Conservation (phyloP, 2,329 filamentous ascomycete species). For the Trichoderma gracile region DNA sequence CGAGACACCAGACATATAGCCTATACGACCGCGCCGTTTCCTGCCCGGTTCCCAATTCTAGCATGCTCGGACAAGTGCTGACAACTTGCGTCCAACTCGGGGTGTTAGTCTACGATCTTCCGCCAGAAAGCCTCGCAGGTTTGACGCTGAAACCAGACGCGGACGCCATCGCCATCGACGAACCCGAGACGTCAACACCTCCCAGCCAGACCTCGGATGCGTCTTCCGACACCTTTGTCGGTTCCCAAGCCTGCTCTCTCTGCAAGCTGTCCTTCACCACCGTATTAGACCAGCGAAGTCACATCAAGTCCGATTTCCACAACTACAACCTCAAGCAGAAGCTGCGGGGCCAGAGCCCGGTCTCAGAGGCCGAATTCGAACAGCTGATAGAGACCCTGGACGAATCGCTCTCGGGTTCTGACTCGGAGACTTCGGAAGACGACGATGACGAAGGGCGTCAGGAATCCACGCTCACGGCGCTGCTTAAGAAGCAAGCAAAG, state of each 20-base stretch:
- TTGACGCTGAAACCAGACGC: constrained; percentile 52
- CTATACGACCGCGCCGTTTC: neutral
- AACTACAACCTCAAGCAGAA: constrained; percentile 94
- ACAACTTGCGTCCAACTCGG: neutral
- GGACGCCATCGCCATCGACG: constrained; percentile 32
- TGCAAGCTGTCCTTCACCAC: constrained; percentile 72
- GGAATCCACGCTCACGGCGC: constrained; percentile 70
- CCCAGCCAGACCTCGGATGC: neutral
- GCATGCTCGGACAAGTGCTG: neutral
- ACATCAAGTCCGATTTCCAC: constrained; percentile 88
- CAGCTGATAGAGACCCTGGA: constrained; percentile 82
- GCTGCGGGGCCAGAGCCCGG: constrained; percentile 68
- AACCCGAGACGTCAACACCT: constrained; percentile 27
- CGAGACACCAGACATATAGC: neutral
- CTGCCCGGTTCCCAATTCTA: neutral
- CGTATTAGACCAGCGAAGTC: constrained; percentile 78
- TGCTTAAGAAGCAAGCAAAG: constrained; percentile 81
- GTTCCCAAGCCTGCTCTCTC: constrained; percentile 76
- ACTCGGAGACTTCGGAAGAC: constrained; percentile 69
- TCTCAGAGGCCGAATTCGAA: constrained; percentile 83
- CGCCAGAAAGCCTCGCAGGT: constrained; percentile 68
- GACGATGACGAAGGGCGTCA: constrained; percentile 59
- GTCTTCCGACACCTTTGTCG: constrained; percentile 43
- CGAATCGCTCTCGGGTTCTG: constrained; percentile 89
- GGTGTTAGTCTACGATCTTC: constrained; percentile 74